Percentiles rank a stretch among this genome's conserved stretches.
These are phyloP conservation scores for Fagus crenata DNA, from an alignment of 306 rosid genomes.

Conservation along the genomic window DNA sequence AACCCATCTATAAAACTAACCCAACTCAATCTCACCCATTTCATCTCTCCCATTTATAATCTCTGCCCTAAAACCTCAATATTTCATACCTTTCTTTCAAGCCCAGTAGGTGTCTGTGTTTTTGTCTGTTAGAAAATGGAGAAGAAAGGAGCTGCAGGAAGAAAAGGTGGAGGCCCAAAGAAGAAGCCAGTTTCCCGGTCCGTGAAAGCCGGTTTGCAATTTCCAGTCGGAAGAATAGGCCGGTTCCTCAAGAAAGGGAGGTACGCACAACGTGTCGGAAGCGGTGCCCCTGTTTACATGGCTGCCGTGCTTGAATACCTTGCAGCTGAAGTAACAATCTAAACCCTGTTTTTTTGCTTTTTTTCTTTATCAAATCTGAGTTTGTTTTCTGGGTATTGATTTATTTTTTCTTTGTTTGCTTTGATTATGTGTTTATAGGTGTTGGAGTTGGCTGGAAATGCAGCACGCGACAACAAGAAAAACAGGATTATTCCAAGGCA, in stretches of 20 bases:
- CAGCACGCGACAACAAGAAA: conserved; percentile 88
- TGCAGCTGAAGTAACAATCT: conserved; percentile 59
- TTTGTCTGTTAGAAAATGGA: conserved; percentile 22
- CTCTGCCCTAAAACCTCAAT: neutral
- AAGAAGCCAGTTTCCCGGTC: conserved; percentile 73
- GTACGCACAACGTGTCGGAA: conserved; percentile 58
- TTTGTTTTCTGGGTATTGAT: neutral
- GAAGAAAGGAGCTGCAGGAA: conserved; percentile 69
- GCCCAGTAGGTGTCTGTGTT: no score
- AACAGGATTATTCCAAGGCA: conserved; percentile 77
- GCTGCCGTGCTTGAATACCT: conserved; percentile 78
- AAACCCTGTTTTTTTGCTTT: no score
- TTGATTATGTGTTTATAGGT: conserved; percentile 41
- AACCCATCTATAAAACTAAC: neutral
- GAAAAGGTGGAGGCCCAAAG: conserved; percentile 70
- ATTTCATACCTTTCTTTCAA: no score
- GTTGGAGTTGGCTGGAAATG: conserved; percentile 88
- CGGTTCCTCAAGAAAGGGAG: conserved; percentile 69
- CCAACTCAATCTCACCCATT: neutral
- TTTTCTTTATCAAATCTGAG: neutral
- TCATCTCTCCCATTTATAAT: neutral
- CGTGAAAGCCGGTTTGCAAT: conserved; percentile 66
- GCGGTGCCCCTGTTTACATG: conserved; percentile 74
- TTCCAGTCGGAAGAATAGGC: conserved; percentile 80
- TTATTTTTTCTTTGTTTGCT: neutral